phyloP scores from a whole-genome alignment of 2,329 filamentous ascomycete species.

The Sarocladiaceae sp. region DNA sequence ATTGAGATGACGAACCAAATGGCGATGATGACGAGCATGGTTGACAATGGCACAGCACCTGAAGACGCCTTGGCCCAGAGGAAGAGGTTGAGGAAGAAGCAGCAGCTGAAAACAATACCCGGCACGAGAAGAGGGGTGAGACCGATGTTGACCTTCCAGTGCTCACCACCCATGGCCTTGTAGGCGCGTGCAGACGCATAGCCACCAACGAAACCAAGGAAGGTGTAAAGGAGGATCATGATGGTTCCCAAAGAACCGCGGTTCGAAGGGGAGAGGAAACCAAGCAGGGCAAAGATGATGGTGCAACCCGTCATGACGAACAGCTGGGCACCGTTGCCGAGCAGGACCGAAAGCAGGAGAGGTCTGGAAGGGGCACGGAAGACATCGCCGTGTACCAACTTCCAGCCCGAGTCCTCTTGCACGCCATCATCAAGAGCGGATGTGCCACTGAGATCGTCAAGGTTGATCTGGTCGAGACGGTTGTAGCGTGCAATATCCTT shows the following conservation, averaged over 20 bases:
- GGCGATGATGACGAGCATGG: constrained; percentile 85
- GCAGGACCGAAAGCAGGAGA: constrained; percentile 75
- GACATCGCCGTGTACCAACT: constrained; percentile 93
- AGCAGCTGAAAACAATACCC: constrained; percentile 74
- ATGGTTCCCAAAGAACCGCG: constrained; percentile 89
- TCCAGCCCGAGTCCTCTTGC: constrained; percentile 97
- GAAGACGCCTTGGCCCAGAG: constrained; percentile 90
- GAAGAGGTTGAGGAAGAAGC: constrained; percentile 94
- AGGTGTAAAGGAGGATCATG: constrained; percentile 86
- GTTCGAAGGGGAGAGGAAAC: constrained; percentile 92
- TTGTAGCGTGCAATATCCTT: constrained; percentile 98
- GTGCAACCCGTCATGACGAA: constrained; percentile 97
- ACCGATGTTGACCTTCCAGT: constrained; percentile 90
- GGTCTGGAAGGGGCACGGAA: constrained; percentile 83
- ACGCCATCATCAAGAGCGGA: constrained; percentile 82
- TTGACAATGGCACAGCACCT: constrained; percentile 91
- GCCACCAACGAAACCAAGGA: constrained; percentile 87
- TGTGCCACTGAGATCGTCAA: constrained; percentile 81
- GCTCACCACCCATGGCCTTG: constrained; percentile 86
- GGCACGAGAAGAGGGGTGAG: constrained; percentile 83
- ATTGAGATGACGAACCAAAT: constrained; percentile 99
- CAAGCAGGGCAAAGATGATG: constrained; percentile 86
- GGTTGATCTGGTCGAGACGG: constrained; percentile 79
- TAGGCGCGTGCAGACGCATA: constrained; percentile 88
- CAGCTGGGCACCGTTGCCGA: constrained; percentile 90